phyloP scores from a whole-genome alignment of 768 basidiomycete genomes.

The Naganishia vishniacii region DNA sequence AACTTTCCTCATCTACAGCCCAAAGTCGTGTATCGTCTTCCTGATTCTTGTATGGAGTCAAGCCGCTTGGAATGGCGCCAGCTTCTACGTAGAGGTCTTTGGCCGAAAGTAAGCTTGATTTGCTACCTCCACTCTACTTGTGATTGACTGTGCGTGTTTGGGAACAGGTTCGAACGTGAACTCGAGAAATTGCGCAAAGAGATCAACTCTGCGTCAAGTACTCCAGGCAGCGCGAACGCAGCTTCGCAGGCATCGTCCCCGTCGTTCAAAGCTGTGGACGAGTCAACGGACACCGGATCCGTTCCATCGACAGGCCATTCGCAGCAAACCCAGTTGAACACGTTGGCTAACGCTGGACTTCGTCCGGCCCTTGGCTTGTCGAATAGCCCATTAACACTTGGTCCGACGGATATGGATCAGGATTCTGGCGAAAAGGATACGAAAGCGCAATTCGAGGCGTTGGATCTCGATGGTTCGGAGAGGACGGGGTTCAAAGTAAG shows the following conservation, averaged over 20 bases:
- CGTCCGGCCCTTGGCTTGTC: constrained; percentile 30
- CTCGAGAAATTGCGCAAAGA: constrained; percentile 85
- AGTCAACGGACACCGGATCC: constrained; percentile 45
- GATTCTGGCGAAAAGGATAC: neutral
- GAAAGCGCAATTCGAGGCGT: constrained; percentile 1
- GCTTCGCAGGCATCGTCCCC: neutral
- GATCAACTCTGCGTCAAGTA: constrained; percentile 47
- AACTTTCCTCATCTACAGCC: constrained; percentile 72
- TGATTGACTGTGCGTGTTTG: constrained; percentile 29
- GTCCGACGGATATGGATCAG: constrained; percentile 25
- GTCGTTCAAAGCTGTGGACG: constrained; percentile 51
- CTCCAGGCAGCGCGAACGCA: neutral
- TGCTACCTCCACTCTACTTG: too few relatives aligned
- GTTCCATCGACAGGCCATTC: constrained; percentile 26
- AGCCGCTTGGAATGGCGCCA: constrained; percentile 82
- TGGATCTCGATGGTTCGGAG: neutral
- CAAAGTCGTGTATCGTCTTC: constrained; percentile 71
- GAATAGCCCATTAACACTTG: constrained; percentile 41
- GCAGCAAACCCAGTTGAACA: constrained; percentile 10
- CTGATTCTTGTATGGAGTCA: constrained; percentile 74
- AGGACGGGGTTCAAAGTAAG: neutral
- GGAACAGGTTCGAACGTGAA: constrained; percentile 77
- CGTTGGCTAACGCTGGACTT: constrained; percentile 24
- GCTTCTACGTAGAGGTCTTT: constrained; percentile 90
- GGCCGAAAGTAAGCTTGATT: constrained; percentile 75